Base-by-base conservation (phyloP, 805 yeast species). In the Saccharomycopsis javanensis region DNA sequence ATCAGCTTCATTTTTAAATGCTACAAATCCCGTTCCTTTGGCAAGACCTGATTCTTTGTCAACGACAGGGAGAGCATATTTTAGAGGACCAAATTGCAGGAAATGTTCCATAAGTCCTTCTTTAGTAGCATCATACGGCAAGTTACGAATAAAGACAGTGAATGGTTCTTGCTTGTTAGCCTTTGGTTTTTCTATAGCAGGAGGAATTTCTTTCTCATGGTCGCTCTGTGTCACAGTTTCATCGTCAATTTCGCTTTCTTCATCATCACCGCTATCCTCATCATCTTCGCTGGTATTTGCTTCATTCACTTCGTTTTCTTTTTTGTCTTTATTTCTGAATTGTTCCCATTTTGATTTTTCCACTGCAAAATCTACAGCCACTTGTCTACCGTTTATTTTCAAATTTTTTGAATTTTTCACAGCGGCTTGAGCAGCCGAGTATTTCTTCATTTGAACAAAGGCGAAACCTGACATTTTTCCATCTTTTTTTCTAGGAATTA, bases 391-490 rank as follows among this genome's bases (percentile, higher is more conserved):
- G 64, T 83, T 89, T 55, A 94, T 87, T 69, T 88, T 82, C 67
- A 91, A 71, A 6, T 86, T 96, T 54, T 75, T 78, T 23, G 83
- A 75, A 34, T 79, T 89, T 64, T 87, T 87, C 35, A 91, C 82
- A 1, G 97, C 98, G 57, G 74, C 76, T 64, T 81, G 84, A 53
- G 99, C 98, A 61, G 85, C 81, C 30, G 80, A 72, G 61, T 82
- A 76, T 65, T 85, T 88, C 66, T 82, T 82, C 96, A 94, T 86
- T 0, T 94, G 86, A 8, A 94, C 90, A 69, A 94, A 94, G 0
- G 90, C 99, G 78, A 92, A 94, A 10, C 99, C 99, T 60, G 85
- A 75, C 94, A 94, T 86, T 68, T 80, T 83, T 15, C 97, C 96
- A 53, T 89, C 95, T 52, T 79, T 77, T 66, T 87, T 88, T 65